These are phyloP conservation scores for Lipomyces yamanashiensis DNA, from an alignment of 805 yeast species.

Conservation along the genomic window DNA sequence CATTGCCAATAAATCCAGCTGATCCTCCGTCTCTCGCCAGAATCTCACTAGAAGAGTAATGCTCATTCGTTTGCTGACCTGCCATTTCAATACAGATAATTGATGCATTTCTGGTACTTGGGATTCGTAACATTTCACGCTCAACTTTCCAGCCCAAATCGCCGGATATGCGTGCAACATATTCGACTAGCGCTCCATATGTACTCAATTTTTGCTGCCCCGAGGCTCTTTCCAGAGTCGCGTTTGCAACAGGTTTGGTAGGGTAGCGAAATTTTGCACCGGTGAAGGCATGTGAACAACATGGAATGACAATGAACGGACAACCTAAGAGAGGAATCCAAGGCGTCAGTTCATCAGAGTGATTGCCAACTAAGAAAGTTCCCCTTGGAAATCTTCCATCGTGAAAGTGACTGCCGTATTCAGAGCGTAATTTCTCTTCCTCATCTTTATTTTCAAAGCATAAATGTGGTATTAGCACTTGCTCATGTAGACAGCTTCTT, in stretches of 20 bases:
- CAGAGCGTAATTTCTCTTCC: neutral
- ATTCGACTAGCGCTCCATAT: conserved; percentile 85
- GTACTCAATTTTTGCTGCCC: conserved; percentile 48
- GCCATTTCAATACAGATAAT: conserved; percentile 66
- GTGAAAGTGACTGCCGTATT: conserved; percentile 12
- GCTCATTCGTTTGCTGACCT: conserved; percentile 24
- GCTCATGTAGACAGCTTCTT: conserved; percentile 64
- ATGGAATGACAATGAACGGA: conserved; percentile 91
- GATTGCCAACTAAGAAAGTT: conserved; percentile 90
- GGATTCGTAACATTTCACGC: conserved; percentile 86
- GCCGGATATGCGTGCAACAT: conserved; percentile 70
- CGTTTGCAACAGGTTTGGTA: neutral
- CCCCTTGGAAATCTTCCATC: conserved; percentile 56
- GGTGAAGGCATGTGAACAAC: conserved; percentile 86
- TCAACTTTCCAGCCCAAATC: conserved; percentile 83
- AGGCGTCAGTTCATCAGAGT: conserved; percentile 91
- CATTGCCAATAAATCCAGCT: conserved; percentile 84
- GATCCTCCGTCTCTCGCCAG: conserved; percentile 84
- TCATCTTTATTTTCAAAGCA: conserved; percentile 4
- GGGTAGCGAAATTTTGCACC: conserved; percentile 76
- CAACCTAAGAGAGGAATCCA: conserved; percentile 86
- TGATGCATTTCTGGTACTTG: conserved; percentile 93
- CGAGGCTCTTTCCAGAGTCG: neutral
- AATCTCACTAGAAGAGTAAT: conserved; percentile 57
- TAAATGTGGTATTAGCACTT: conserved; percentile 73